Conservation (phyloP, 768 basidiomycete species). For the Pulveroboletus sp. region DNA sequence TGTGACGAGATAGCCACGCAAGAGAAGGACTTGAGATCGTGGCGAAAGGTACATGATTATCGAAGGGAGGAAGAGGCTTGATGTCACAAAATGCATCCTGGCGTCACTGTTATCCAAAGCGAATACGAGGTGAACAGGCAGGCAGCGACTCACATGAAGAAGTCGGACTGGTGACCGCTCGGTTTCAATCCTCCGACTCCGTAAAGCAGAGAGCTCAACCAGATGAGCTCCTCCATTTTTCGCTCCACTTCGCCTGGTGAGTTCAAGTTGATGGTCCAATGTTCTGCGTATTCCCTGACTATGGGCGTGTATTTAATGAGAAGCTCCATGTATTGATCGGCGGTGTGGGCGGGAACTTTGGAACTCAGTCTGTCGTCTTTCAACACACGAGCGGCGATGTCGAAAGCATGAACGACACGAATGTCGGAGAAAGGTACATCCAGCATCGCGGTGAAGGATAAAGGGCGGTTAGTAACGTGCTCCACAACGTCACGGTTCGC, state of each 20-base stretch:
- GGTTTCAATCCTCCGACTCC: constrained; percentile 53
- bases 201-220: constrained; percentile 53
- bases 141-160: constrained; percentile 44
- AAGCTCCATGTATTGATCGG: constrained; percentile 12
- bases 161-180: constrained; percentile 40
- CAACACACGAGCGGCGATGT: constrained; percentile 50
- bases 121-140: too few species aligned
- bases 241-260: constrained; percentile 39
- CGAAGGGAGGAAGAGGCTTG: constrained; percentile 29
- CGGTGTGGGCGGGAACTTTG: constrained; percentile 15
- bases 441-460: constrained; percentile 10
- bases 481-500: neutral
- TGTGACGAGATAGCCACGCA: constrained; percentile 28
- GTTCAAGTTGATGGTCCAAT: constrained; percentile 41
- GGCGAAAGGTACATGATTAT: constrained; percentile 15
- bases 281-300: constrained; percentile 24
- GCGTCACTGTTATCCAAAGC: too few species aligned
- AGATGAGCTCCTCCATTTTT: constrained; percentile 62
- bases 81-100: constrained; percentile 32
- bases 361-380: constrained; percentile 38
- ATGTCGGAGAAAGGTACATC: constrained; percentile 2
- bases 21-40: constrained; percentile 21
- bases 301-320: neutral
- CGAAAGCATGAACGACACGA: constrained; percentile 35
- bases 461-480: constrained; percentile 1